These are phyloP conservation scores for Colletotrichum simmondsii DNA, from an alignment of 2,329 filamentous ascomycete species.

Conservation along the genomic window DNA sequence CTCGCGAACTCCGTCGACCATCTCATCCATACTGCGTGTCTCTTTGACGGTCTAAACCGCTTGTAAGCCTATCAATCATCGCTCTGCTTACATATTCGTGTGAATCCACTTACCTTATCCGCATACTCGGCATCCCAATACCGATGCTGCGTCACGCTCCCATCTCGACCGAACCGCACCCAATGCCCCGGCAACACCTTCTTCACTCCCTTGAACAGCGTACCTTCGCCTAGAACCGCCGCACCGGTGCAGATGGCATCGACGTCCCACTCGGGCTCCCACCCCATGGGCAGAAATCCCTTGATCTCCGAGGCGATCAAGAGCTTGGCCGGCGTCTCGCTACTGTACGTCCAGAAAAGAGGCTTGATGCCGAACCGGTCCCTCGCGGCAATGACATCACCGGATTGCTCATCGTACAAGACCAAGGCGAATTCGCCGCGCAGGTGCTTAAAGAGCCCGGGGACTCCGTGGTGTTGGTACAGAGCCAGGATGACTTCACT, in stretches of 20 bases:
- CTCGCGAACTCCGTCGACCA: conserved; percentile 60
- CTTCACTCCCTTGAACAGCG: conserved; percentile 59
- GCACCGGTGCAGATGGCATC: conserved; percentile 52
- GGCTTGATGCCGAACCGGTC: conserved; percentile 69
- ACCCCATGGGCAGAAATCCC: conserved; percentile 60
- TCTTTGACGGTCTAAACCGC: conserved; percentile 42
- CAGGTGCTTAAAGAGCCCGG: conserved; percentile 49
- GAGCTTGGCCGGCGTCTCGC: conserved; percentile 42
- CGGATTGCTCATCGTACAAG: conserved; percentile 54
- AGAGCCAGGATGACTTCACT: conserved; percentile 64
- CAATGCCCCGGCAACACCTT: conserved; percentile 56
- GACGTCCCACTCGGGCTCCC: conserved; percentile 64
- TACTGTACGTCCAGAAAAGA: conserved; percentile 55
- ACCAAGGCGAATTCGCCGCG: conserved; percentile 66
- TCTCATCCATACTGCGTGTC: conserved; percentile 57
- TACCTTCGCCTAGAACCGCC: conserved; percentile 58
- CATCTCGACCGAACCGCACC: conserved; percentile 49
- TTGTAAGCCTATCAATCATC: conserved; percentile 29
- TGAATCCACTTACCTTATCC: conserved; percentile 54
- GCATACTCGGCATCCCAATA: conserved; percentile 66
- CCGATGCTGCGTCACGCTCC: conserved; percentile 43
- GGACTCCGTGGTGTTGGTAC: conserved; percentile 57
- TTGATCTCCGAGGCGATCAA: conserved; percentile 64
- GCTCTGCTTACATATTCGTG: neutral
- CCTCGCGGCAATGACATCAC: conserved; percentile 57